phyloP scores from a whole-genome alignment of 371 early-diverging fungal genomes.

The Mortierella sp. region DNA sequence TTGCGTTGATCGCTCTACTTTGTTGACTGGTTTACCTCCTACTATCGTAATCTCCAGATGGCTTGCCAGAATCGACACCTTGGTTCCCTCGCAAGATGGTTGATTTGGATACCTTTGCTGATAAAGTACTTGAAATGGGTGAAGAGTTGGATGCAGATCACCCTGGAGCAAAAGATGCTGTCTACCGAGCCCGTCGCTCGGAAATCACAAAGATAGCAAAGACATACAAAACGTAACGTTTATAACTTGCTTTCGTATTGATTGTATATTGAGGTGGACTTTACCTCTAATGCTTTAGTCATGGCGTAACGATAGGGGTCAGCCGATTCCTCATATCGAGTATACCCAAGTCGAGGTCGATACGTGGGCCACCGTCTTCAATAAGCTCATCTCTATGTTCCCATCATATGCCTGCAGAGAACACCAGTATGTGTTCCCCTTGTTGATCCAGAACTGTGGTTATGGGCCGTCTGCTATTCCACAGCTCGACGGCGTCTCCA shows the following conservation, averaged over 20 bases:
- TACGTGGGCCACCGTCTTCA: conserved; percentile 91
- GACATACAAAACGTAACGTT: conserved; percentile 74
- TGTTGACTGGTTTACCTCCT: background rate
- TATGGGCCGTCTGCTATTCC: conserved; percentile 89
- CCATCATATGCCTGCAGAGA: conserved; percentile 93
- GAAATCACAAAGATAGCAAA: conserved; percentile 92
- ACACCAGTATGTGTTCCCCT: conserved; percentile 92
- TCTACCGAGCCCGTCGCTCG: conserved; percentile 87
- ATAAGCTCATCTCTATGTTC: conserved; percentile 82
- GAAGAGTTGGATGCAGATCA: conserved; percentile 94
- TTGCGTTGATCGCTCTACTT: background rate
- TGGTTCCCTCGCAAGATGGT: conserved; percentile 97
- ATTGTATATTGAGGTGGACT: background rate
- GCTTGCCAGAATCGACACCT: conserved; percentile 64
- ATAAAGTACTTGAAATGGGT: conserved; percentile 94
- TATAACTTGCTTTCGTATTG: background rate
- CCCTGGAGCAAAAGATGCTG: conserved; percentile 92
- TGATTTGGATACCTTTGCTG: conserved; percentile 94
- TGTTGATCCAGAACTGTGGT: conserved; percentile 93
- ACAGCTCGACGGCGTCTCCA: conserved; percentile 90
- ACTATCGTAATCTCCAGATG: conserved; percentile 3
- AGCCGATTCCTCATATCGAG: conserved; percentile 84
- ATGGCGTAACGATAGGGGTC: conserved; percentile 63
- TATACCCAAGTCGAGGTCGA: conserved; percentile 87
- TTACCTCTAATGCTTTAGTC: background rate